Percentiles rank a stretch among this genome's conserved stretches.
Conservation (phyloP, 2,329 filamentous ascomycete species). For the Stylonectria norvegica region DNA sequence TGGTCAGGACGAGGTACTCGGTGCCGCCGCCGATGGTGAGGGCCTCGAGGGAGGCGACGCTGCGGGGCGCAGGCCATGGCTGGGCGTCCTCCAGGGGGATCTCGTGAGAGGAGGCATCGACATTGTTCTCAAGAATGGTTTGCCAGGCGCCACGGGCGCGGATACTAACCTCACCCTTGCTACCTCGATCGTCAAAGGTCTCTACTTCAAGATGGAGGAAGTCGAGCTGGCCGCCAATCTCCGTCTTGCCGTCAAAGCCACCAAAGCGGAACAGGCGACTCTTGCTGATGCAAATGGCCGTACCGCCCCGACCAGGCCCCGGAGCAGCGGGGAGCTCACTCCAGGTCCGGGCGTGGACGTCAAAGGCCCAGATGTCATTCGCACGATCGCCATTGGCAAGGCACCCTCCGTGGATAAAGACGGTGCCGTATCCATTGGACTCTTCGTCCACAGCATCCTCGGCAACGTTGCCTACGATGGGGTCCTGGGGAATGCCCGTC, state of each 20-base stretch:
- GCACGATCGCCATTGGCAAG: constrained; percentile 58
- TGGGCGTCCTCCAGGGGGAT: constrained; percentile 34
- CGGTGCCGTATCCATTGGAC: constrained; percentile 59
- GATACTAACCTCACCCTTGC: constrained; percentile 48
- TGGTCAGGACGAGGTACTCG: constrained; percentile 59
- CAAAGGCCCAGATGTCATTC: constrained; percentile 76
- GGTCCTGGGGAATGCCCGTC: constrained; percentile 57
- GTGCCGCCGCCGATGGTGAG: constrained; percentile 57
- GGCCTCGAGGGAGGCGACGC: constrained; percentile 52
- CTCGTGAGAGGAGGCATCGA: constrained; percentile 33
- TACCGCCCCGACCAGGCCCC: constrained; percentile 61
- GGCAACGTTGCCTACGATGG: constrained; percentile 55
- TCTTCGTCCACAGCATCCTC: constrained; percentile 58
- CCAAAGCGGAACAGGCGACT: constrained; percentile 74
- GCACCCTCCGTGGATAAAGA: constrained; percentile 77
- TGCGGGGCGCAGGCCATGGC: constrained; percentile 51
- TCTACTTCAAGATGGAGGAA: constrained; percentile 58
- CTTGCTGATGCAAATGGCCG: constrained; percentile 61
- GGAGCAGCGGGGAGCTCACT: constrained; percentile 64
- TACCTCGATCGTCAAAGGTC: constrained; percentile 49
- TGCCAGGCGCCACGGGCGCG: constrained; percentile 53
- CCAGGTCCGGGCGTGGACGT: constrained; percentile 63
- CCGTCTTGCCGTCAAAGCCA: constrained; percentile 68
- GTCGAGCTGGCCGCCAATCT: constrained; percentile 71
- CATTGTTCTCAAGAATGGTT: constrained; percentile 42